Conservation (phyloP, 2,329 filamentous ascomycete species). For the Ceratocystis cacaofunesta region DNA sequence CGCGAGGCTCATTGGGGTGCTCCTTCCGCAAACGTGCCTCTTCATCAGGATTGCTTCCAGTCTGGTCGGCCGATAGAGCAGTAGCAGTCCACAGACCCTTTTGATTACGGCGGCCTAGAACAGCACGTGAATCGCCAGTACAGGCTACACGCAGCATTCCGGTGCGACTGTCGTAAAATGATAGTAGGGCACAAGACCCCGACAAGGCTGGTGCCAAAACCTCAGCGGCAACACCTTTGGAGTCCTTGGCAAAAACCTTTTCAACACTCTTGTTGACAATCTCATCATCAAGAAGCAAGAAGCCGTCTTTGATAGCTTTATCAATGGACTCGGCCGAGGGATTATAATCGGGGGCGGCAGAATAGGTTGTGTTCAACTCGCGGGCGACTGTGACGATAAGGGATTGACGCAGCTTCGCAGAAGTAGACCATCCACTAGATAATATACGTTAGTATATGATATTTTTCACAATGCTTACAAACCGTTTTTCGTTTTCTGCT, state of each 20-base stretch:
- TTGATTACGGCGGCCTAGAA: slow-evolving; percentile 62
- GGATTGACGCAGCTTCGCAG: slow-evolving; percentile 82
- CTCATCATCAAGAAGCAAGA: slow-evolving; percentile 76
- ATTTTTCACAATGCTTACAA: too few species aligned
- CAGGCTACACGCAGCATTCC: slow-evolving; percentile 87
- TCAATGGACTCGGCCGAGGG: slow-evolving; percentile 74
- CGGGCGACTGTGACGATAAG: slow-evolving; percentile 85
- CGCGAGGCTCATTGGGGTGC: slow-evolving; percentile 78
- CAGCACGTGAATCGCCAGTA: slow-evolving; percentile 89
- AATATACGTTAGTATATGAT: too few species aligned
- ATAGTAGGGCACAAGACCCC: slow-evolving; percentile 90
- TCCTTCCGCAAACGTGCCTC: slow-evolving; percentile 66
- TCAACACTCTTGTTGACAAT: slow-evolving; percentile 88
- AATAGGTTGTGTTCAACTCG: slow-evolving; percentile 86
- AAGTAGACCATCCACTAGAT: slow-evolving; percentile 85
- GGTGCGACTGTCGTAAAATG: slow-evolving; percentile 82
- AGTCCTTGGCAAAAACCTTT: slow-evolving; percentile 77
- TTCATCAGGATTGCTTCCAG: slow-evolving; percentile 75
- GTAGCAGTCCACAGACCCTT: slow-evolving; percentile 89
- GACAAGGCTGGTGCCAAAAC: slow-evolving; percentile 83
- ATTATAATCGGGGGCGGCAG: slow-evolving; percentile 44
- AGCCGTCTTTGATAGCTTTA: slow-evolving; percentile 80
- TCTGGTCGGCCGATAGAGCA: slow-evolving; percentile 83
- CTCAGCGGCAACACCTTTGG: slow-evolving; percentile 81
- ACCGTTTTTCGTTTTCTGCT: too few species aligned